Percentiles rank a stretch among this genome's conserved stretches.
phyloP scores from a whole-genome alignment of 192 early-diverging fungal genomes.

The Umbelopsis sp. region DNA sequence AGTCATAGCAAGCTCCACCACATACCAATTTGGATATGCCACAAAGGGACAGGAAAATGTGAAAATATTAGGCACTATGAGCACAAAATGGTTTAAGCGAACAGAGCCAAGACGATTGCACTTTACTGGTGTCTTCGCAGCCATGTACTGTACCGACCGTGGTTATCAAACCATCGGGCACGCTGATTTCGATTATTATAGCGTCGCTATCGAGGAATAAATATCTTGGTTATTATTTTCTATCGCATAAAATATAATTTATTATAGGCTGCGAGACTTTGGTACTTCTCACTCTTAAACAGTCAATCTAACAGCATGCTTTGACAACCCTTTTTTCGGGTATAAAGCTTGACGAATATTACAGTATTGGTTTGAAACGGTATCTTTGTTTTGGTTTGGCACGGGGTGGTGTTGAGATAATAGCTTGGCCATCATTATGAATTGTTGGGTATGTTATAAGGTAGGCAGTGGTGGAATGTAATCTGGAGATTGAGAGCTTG shows the following conservation, averaged over 20 bases:
- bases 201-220: not conserved
- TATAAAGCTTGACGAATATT: too few species aligned
- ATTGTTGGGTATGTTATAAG: not conserved
- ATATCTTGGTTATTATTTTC: too few species aligned
- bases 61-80: not conserved
- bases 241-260: too few species aligned
- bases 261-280: too few species aligned
- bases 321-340: too few species aligned
- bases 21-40: conserved; percentile 1
- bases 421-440: too few species aligned
- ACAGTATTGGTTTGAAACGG: too few species aligned
- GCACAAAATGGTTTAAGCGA: conserved; percentile 19
- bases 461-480: not conserved
- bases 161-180: not conserved
- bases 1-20: not conserved
- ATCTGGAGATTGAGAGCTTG: not conserved
- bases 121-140: conserved; percentile 8
- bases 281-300: too few species aligned
- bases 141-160: conserved; percentile 9
- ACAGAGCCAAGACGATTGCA: not conserved
- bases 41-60: not conserved
- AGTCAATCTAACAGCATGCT: too few species aligned
- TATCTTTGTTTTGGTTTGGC: too few species aligned
- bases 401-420: too few species aligned
- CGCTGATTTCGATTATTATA: conserved; percentile 10